Evolutionary conservation across 441 rosid genomes (phyloP).

Genomic region (Hura crepitans): DNA sequence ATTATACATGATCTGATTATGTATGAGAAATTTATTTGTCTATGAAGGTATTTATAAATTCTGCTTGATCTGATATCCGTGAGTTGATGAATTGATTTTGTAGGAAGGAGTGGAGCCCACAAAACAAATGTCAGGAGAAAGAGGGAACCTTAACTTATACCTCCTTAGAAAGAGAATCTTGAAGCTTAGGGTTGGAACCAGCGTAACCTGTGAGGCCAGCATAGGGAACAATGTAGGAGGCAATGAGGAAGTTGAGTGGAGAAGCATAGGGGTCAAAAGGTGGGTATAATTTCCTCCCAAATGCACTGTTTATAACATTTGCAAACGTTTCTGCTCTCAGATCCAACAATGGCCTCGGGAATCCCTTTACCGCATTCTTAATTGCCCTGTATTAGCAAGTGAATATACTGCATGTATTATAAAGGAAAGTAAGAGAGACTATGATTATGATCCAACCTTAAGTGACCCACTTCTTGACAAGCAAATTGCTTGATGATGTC

Average conservation of each 20-base stretch:
- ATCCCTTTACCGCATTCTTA: slow-evolving; percentile 56
- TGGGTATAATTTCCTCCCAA: slow-evolving; percentile 46
- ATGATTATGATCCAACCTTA: slow-evolving; percentile 42
- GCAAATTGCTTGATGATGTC: slow-evolving; percentile 79
- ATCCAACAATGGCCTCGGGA: slow-evolving; percentile 77
- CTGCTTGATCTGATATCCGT: no score
- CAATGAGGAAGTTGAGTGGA: slow-evolving; percentile 60
- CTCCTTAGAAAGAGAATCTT: slow-evolving; percentile 41
- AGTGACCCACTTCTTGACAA: slow-evolving; percentile 87
- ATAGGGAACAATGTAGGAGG: slow-evolving; percentile 69
- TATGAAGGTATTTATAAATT: no score
- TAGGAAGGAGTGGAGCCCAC: no score
- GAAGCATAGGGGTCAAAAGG: slow-evolving; percentile 76
- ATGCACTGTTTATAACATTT: slow-evolving; percentile 48
- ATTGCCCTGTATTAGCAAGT: slow-evolving; percentile 64
- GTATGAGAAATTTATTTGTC: no score
- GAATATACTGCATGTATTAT: no score
- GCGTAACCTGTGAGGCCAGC: slow-evolving; percentile 83
- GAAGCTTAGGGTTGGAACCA: slow-evolving; percentile 66
- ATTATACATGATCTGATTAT: no score
- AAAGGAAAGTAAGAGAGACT: no score
- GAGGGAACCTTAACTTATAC: no score
- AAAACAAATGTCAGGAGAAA: no score
- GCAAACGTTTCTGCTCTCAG: slow-evolving; percentile 58
- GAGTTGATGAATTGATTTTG: no score